A percentile compares a stretch with the other conserved stretches of the same genome.
Evolutionary conservation across 1,284 basidiomycete species (phyloP).

Genomic region (Heimioporus punctisporus): DNA sequence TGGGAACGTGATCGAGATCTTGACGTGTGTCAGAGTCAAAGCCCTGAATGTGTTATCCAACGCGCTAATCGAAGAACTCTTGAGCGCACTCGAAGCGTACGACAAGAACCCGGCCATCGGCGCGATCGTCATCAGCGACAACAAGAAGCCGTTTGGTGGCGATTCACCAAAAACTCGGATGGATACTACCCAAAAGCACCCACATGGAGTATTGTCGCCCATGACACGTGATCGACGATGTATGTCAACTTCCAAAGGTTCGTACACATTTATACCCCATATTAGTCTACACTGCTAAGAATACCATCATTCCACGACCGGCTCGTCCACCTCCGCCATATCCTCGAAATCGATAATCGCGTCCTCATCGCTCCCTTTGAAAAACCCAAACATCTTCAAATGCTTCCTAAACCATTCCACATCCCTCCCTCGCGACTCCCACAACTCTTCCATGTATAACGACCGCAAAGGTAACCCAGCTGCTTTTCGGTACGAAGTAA

Average conservation of each 20-base stretch:
- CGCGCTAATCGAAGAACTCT: conserved; percentile 47
- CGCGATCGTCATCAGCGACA: conserved; percentile 64
- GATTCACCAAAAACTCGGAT: background rate
- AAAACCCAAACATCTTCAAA: conserved; percentile 49
- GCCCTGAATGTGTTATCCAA: conserved; percentile 65
- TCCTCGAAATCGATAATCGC: conserved; percentile 19
- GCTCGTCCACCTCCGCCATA: conserved; percentile 17
- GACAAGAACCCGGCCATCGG: conserved; percentile 47
- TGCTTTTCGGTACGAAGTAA: conserved; percentile 45
- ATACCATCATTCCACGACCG: conserved; percentile 9
- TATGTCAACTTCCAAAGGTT: too few species aligned
- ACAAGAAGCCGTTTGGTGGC: conserved; percentile 59
- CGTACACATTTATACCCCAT: too few species aligned
- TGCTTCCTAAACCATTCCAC: conserved; percentile 48
- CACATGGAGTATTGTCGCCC: too few species aligned
- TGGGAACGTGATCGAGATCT: too few species aligned
- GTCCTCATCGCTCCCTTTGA: conserved; percentile 46
- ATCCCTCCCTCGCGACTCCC: conserved; percentile 38
- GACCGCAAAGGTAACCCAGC: conserved; percentile 45
- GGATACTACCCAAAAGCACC: too few species aligned
- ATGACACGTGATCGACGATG: too few species aligned
- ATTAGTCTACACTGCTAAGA: too few species aligned
- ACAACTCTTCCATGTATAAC: conserved; percentile 46
- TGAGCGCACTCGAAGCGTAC: conserved; percentile 45
- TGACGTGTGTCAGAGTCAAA: too few species aligned